Conservation (phyloP, 2,329 filamentous ascomycete species). For the Paraconiothyrium brasiliense region DNA sequence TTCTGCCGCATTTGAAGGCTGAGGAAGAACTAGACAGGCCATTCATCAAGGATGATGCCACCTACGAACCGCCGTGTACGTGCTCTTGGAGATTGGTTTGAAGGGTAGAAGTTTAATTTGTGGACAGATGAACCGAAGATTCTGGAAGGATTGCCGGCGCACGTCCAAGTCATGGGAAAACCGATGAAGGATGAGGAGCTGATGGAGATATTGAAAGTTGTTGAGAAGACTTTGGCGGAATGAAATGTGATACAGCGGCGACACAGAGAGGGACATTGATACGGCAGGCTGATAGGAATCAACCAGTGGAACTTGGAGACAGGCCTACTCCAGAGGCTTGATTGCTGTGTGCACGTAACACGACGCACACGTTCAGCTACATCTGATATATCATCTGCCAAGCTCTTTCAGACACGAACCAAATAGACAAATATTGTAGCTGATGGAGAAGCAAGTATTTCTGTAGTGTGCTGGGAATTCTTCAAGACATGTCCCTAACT, state of each 20-base stretch:
- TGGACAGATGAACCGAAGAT: slow-evolving; percentile 52
- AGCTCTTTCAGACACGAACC: not conserved
- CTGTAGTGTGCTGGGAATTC: no score
- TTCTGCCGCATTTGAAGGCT: slow-evolving; percentile 58
- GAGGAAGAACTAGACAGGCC: slow-evolving; percentile 53
- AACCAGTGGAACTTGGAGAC: not conserved
- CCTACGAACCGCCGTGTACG: slow-evolving; percentile 50
- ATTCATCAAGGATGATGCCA: slow-evolving; percentile 39
- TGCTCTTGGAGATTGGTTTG: slow-evolving; percentile 11
- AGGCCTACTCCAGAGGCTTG: not conserved
- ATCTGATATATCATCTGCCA: not conserved
- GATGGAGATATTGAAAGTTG: slow-evolving; percentile 46
- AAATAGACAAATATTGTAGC: no score
- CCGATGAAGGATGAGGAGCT: slow-evolving; percentile 60
- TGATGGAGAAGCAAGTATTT: no score
- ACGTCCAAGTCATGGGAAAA: slow-evolving; percentile 59
- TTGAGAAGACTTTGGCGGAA: slow-evolving; percentile 32
- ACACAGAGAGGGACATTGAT: not conserved
- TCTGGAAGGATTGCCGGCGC: slow-evolving; percentile 56
- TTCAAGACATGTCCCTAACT: no score
- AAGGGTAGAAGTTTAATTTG: slow-evolving; percentile 4
- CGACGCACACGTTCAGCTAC: not conserved
- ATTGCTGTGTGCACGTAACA: not conserved
- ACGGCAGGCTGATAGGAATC: not conserved
- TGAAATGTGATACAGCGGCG: not conserved